Evolutionary conservation across 1,139 yeast genomes (phyloP).

Genomic region (Debaryomyces nepalensis): DNA sequence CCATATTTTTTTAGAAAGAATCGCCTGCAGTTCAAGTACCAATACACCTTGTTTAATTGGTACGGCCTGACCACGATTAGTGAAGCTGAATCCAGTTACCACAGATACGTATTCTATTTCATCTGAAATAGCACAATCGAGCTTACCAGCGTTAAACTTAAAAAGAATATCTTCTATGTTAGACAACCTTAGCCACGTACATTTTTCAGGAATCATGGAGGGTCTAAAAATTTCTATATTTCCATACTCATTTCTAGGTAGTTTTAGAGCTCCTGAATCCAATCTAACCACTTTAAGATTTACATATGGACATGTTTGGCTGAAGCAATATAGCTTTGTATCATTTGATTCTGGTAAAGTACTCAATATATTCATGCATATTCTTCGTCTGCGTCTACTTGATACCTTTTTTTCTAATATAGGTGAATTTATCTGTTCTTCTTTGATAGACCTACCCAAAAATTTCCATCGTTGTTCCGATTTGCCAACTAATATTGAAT

Average conservation of each 20-base stretch:
- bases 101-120: slow-evolving; percentile 36
- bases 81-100: slow-evolving; percentile 39
- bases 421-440: slow-evolving; percentile 24
- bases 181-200: slow-evolving; percentile 35
- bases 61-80: slow-evolving; percentile 32
- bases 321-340: slow-evolving; percentile 31
- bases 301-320: slow-evolving; percentile 38
- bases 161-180: slow-evolving; percentile 30
- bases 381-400: slow-evolving; percentile 28
- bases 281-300: slow-evolving; percentile 19
- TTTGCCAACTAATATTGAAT: slow-evolving; percentile 34
- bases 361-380: slow-evolving; percentile 25
- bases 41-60: slow-evolving; percentile 40
- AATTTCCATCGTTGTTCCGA: slow-evolving; percentile 47
- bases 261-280: slow-evolving; percentile 15
- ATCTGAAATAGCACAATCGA: slow-evolving; percentile 12
- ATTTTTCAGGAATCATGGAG: slow-evolving; percentile 39
- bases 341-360: slow-evolving; percentile 27
- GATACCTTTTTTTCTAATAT: slow-evolving; percentile 28
- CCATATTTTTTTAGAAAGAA: slow-evolving; percentile 34
- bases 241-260: slow-evolving; percentile 41
- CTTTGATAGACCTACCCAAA: slow-evolving; percentile 38
- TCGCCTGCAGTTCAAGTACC: slow-evolving; percentile 25
- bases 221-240: slow-evolving; percentile 39
- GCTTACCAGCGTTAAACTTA: slow-evolving; percentile 16